Percentiles rank a stretch among this genome's conserved stretches.
phyloP scores from a whole-genome alignment of 306 rosid species.

The Pachyrhizus erosus region DNA sequence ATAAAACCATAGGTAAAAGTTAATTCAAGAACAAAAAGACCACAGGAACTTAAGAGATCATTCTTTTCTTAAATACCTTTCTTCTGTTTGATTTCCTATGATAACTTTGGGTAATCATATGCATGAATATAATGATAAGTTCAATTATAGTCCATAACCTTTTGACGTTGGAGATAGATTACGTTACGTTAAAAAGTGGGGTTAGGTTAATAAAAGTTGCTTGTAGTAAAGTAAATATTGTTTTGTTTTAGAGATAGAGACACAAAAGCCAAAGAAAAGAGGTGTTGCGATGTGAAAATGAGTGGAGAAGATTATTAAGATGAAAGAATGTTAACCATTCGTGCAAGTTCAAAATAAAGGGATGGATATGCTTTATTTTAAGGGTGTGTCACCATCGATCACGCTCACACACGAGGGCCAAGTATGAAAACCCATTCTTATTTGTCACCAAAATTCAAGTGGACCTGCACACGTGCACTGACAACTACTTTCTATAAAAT shows the following conservation, averaged over 20 bases:
- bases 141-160: constrained; percentile 1
- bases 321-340: neutral
- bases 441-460: constrained; percentile 4
- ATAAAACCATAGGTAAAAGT: no score
- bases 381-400: constrained; percentile 13
- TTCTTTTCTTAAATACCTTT: neutral
- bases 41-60: neutral
- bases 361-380: neutral
- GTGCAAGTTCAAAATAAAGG: neutral
- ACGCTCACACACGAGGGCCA: neutral
- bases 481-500: neutral
- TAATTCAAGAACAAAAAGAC: no score
- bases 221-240: neutral
- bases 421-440: neutral
- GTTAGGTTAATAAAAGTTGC: neutral
- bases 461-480: constrained; percentile 31
- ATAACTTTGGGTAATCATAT: neutral
- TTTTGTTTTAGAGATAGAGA: neutral
- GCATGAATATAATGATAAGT: constrained; percentile 1
- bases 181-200: constrained; percentile 10
- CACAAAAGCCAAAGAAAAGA: neutral
- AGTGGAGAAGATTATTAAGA: constrained; percentile 39
- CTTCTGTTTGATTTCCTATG: neutral
- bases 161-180: neutral
- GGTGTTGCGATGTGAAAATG: neutral